A percentile compares a stretch with the other conserved stretches of the same genome.
Conservation (phyloP, 257 asterid species). For the Solanum corneliomulleri region DNA sequence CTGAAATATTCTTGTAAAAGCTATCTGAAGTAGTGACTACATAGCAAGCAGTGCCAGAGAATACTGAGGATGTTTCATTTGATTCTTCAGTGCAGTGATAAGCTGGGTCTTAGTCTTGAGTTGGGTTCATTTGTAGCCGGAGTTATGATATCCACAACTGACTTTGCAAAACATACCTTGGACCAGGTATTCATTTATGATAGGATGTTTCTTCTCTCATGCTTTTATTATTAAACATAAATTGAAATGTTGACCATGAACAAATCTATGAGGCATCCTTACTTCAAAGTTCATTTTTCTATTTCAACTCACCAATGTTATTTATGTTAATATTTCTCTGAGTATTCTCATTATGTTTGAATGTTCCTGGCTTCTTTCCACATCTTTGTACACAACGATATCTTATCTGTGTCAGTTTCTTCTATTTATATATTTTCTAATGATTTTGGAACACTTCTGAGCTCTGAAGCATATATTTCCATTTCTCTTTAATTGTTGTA, state of each 20-base stretch:
- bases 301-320: not conserved
- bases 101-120: slow-evolving; percentile 92
- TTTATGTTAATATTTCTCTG: not conserved
- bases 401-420: not conserved
- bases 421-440: not conserved
- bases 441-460: not conserved
- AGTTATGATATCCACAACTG: slow-evolving; percentile 89
- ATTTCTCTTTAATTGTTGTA: not conserved
- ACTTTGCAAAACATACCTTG: slow-evolving; percentile 72
- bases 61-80: slow-evolving; percentile 2
- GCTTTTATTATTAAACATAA: not conserved
- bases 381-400: not conserved
- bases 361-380: not conserved
- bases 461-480: not conserved
- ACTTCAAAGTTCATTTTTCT: not conserved
- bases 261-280: not conserved
- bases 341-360: not conserved
- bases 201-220: not conserved
- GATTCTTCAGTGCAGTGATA: slow-evolving; percentile 86
- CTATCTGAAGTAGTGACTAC: not conserved
- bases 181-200: slow-evolving; percentile 44
- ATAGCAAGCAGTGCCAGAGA: not conserved
- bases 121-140: slow-evolving; percentile 93
- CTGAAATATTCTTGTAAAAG: not conserved
- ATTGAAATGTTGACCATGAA: not conserved